Base-by-base conservation (phyloP, 75 land plant species). In the Pinus tabuliformis region DNA sequence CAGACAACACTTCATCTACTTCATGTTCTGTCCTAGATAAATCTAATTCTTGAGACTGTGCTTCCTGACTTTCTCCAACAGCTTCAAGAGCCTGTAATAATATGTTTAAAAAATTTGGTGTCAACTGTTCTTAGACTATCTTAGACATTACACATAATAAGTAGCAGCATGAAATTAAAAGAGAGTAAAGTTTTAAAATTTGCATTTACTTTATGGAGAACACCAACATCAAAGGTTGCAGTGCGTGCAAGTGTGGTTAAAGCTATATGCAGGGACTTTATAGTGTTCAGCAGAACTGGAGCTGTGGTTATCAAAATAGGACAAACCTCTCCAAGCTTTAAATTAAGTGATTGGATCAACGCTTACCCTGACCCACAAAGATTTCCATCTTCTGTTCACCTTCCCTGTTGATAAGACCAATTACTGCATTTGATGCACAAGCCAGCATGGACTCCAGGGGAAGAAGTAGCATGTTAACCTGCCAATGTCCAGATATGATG, bases 181-280 rank as follows among this genome's bases (percentile, higher is more conserved):
- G 24, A 6, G 37, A 30, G 6, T 26, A 49, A 74, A 22, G 56
- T 56, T 66, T 5, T 28, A 64, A 73, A 76, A 33, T 37, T 45
- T 24, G 73, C 45, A 15, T 22, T 82, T 89, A 90, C 99, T 80
- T 94, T 96, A 84, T 96, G 94, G 63, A 96, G 88, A 81, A 86
- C 88, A 45, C 99, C 99, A 62, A 97, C 99, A 87, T 96, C 98
- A 11, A 90, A 78, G 64, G 89, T 94, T 63, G 99, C 92, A 80
- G 87, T 82, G 57, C 89, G 89, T 78, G 89, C 95, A 56, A 96
- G 91, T 83, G 75, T 88, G 60, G 83, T 91, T 73, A 96, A 71
- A 78, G 88, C 75, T 52, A 87, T 72, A 81, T 91, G 83, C 30
- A 96, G 85, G 20, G 86, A 87, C 74, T 85, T 84, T 56, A 90